A percentile compares a stretch with the other conserved stretches of the same genome.
These are phyloP conservation scores for Candida tunisiensis DNA, from an alignment of 1,139 yeast species.

Conservation along the genomic window DNA sequence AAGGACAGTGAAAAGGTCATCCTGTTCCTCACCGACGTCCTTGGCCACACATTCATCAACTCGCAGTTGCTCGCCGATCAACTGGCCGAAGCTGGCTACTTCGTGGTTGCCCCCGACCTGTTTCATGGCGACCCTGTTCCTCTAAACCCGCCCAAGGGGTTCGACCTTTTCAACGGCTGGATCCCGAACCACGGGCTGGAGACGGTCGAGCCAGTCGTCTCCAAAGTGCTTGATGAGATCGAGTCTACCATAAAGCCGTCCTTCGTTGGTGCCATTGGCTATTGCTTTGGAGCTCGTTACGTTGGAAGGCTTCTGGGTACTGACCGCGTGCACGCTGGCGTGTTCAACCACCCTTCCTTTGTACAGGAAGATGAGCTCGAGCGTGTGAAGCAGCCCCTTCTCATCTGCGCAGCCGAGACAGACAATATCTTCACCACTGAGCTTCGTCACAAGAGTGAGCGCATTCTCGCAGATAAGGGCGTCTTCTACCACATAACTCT, in stretches of 20 bases:
- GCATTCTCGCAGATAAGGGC: conserved; percentile 30
- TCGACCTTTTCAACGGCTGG: conserved; percentile 31
- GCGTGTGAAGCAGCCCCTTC: conserved; percentile 39
- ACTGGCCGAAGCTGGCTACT: conserved; percentile 43
- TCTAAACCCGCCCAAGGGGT: conserved; percentile 13
- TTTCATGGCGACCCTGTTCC: conserved; percentile 35
- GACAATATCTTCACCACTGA: conserved; percentile 50
- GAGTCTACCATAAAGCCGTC: conserved; percentile 30
- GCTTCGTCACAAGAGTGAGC: conserved; percentile 43
- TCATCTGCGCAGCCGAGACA: conserved; percentile 56
- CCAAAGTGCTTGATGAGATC: conserved; percentile 27
- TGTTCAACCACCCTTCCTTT: conserved; percentile 69
- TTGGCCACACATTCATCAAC: conserved; percentile 44
- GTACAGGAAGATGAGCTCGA: conserved; percentile 47
- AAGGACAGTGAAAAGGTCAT: conserved; percentile 29
- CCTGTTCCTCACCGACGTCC: conserved; percentile 52
- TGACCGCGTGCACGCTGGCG: conserved; percentile 40
- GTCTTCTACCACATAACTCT: conserved; percentile 42
- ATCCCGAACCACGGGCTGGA: conserved; percentile 33
- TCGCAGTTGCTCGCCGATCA: conserved; percentile 50
- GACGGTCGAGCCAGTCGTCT: conserved; percentile 25
- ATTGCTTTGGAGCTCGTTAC: conserved; percentile 75
- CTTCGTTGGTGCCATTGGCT: conserved; percentile 48
- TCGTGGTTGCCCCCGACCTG: conserved; percentile 60
- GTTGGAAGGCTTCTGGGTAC: conserved; percentile 35